Base-by-base conservation (phyloP, 495 filamentous ascomycete species). In the Xylaria flabelliformis region DNA sequence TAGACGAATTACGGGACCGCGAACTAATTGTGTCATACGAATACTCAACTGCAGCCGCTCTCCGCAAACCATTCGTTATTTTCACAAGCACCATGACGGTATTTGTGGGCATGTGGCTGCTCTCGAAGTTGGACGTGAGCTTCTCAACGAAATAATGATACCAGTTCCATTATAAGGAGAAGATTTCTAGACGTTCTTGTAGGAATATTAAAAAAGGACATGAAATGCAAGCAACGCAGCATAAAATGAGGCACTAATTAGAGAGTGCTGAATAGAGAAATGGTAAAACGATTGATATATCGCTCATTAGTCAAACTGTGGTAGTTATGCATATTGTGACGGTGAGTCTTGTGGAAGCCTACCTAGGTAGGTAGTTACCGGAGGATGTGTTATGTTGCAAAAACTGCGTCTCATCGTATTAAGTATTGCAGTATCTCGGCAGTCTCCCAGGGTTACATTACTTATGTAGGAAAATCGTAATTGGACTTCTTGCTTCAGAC, bases 21-120 rank as follows among this genome's bases (percentile, higher is more conserved):
- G 90, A 95, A 70, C 80, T 98, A 7, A 82, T 97, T 73, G 92
- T 97, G 39, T 91, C 92, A n/a, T 99, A 99, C 79, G 92, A 95
- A 69, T 92, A 94, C 78, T 88, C 95, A 9, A 84, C 92, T 73
- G 80, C 83, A 24, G 96, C 94, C 61, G 88, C 84, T 55, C 87
- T 97, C 67, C 89, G 94, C 75, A 99, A 99, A 84, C 96, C 96
- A 2, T 73, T 97, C 21, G 90, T 94, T 36, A 86, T 99, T 61
- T 92, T 96, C 70, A 84, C 84, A n/a, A 92, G 92, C 71, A 74
- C 93, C 67, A 76, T 95, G 71, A 82, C 86, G n/a, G 78, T 97
- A 12, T 97, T 98, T 83, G 85, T 88, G 50, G 87, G 89, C 39
- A 87, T 87, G 10, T 98, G 93, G 93, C 82, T 87, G 12, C 80